Evolutionary conservation across 345 rosid genomes (phyloP).

Genomic region (Citrus mangshanensis): DNA sequence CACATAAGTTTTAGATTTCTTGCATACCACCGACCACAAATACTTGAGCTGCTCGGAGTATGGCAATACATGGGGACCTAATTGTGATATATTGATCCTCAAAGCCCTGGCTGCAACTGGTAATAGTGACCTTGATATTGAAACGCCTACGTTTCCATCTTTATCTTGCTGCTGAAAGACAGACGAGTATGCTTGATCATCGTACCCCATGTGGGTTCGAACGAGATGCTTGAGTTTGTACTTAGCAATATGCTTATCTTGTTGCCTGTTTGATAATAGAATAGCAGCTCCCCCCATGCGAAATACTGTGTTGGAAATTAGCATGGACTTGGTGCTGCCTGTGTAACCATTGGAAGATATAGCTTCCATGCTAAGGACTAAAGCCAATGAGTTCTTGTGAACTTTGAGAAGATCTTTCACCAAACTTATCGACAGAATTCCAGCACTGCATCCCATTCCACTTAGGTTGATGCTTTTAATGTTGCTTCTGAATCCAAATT

Average conservation of each 20-base stretch:
- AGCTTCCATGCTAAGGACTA: conserved; percentile 61
- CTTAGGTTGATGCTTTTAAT: conserved; percentile 54
- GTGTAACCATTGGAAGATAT: conserved; percentile 37
- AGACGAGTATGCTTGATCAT: conserved; percentile 40
- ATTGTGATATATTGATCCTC: conserved; percentile 41
- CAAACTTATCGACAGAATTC: conserved; percentile 46
- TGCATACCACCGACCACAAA: conserved; percentile 25
- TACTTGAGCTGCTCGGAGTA: conserved; percentile 51
- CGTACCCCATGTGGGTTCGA: conserved; percentile 53
- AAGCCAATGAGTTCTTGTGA: conserved; percentile 44
- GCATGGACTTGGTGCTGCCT: conserved; percentile 53
- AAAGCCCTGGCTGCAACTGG: conserved; percentile 41
- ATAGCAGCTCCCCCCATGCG: conserved; percentile 65
- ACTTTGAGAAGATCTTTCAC: conserved; percentile 53
- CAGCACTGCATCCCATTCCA: conserved; percentile 70
- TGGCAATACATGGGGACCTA: conserved; percentile 53
- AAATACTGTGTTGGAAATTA: conserved; percentile 47
- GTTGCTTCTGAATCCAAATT: conserved; percentile 47
- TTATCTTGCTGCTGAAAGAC: conserved; percentile 47
- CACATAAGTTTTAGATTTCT: conserved; percentile 26
- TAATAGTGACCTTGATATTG: conserved; percentile 44
- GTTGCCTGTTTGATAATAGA: conserved; percentile 48
- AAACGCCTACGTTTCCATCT: conserved; percentile 44
- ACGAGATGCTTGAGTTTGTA: conserved; percentile 58
- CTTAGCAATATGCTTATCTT: conserved; percentile 37